A percentile compares a stretch with the other conserved stretches of the same genome.
Conservation (phyloP, 805 yeast species). For the Cyberlindnera americana region DNA sequence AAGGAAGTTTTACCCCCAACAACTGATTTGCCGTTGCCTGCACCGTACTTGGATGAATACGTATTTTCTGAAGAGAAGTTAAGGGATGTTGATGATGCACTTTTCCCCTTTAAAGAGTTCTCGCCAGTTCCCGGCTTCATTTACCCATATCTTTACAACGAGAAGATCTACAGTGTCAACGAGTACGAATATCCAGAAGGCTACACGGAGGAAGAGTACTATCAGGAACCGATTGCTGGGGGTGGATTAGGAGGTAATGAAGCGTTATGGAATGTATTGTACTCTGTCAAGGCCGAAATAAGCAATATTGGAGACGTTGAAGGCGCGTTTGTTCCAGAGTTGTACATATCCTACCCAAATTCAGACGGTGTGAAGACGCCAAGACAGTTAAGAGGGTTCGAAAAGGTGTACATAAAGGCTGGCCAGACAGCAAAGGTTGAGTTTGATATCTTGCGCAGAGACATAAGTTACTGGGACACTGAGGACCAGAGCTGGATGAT, state of each 20-base stretch:
- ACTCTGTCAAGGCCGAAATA: conserved; percentile 11
- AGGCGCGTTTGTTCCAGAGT: conserved; percentile 14
- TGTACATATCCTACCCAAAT: conserved; percentile 14
- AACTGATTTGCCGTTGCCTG: conserved; percentile 43
- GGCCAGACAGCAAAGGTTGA: conserved; percentile 36
- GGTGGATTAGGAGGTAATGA: conserved; percentile 62
- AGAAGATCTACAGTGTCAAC: conserved; percentile 28
- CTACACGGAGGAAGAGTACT: conserved; percentile 31
- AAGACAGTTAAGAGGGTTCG: conserved; percentile 52
- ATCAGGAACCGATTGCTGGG: conserved; percentile 31
- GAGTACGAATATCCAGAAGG: conserved; percentile 36
- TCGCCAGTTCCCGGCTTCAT: conserved; percentile 52
- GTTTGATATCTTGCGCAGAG: conserved; percentile 48
- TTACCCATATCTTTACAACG: conserved; percentile 47
- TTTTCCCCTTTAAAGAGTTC: conserved; percentile 49
- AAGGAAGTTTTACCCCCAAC: conserved; percentile 40
- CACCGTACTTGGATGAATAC: conserved; percentile 41
- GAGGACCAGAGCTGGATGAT: conserved; percentile 55
- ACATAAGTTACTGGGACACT: conserved; percentile 55
- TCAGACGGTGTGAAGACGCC: conserved; percentile 45
- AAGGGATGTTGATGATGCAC: conserved; percentile 51
- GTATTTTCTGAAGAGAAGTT: conserved; percentile 43
- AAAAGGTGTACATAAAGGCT: conserved; percentile 44
- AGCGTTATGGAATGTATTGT: conserved; percentile 50
- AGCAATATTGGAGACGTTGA: conserved; percentile 15